These are phyloP conservation scores for Ceratocystis harringtonii DNA, from an alignment of 2,329 filamentous ascomycete genomes.

Conservation along the genomic window DNA sequence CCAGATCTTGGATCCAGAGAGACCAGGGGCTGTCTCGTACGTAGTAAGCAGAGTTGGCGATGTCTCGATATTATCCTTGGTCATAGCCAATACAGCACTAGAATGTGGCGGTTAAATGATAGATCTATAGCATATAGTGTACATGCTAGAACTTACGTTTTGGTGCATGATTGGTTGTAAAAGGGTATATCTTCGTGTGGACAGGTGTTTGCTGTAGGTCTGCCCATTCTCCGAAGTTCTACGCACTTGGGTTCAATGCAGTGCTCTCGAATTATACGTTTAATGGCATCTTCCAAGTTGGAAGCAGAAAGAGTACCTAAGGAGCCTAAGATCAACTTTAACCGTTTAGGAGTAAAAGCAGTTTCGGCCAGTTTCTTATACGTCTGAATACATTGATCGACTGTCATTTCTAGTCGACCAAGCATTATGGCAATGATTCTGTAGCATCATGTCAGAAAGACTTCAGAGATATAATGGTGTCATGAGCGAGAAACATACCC, in stretches of 20 bases:
- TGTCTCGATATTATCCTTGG: conserved; percentile 14
- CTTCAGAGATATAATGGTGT: too few species aligned
- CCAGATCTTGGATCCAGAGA: conserved; percentile 22
- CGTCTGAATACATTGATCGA: background rate
- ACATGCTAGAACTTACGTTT: background rate
- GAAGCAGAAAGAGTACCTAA: background rate
- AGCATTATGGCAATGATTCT: background rate
- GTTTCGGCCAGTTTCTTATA: background rate
- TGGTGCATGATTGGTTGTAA: background rate
- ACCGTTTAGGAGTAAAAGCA: background rate
- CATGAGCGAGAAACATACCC: conserved; percentile 17
- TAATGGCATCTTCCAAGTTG: background rate
- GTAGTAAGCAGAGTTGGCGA: conserved; percentile 21
- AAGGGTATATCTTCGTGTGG: background rate
- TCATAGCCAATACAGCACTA: background rate
- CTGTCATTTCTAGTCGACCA: background rate
- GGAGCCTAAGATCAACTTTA: background rate
- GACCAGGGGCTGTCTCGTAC: conserved; percentile 19
- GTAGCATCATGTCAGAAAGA: background rate
- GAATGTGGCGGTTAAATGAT: background rate
- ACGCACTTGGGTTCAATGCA: background rate
- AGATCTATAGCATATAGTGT: background rate
- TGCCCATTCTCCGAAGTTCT: background rate
- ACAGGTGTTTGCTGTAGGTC: background rate
- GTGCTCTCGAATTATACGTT: background rate